Percentiles rank a stretch among this genome's conserved stretches.
These are phyloP conservation scores for Antitrichia curtipendula DNA, from an alignment of 225 moss, liverwort and hornwort genomes.

Conservation along the genomic window DNA sequence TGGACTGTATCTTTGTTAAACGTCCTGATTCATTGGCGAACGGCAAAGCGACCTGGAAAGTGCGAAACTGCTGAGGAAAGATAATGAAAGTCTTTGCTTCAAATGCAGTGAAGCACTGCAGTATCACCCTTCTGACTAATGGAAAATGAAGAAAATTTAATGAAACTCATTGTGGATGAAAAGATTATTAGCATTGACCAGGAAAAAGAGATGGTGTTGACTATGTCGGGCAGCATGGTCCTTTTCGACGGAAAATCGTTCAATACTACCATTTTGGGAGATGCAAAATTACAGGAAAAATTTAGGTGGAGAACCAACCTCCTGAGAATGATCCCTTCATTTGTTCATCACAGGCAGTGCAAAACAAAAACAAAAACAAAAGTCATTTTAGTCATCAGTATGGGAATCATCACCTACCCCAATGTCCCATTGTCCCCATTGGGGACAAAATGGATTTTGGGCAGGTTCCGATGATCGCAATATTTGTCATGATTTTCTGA, in stretches of 20 bases:
- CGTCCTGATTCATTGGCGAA: background rate
- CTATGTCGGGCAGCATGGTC: too few relatives aligned
- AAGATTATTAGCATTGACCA: background rate
- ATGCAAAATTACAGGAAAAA: background rate
- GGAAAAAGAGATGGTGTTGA: background rate
- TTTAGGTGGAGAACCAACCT: background rate
- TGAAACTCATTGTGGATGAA: background rate
- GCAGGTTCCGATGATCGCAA: too few relatives aligned
- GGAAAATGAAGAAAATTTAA: background rate
- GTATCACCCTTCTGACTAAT: background rate
- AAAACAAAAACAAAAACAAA: background rate
- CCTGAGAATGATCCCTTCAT: background rate
- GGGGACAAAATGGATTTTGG: too few relatives aligned
- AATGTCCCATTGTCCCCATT: too few relatives aligned
- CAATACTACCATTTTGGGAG: background rate
- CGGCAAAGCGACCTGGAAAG: background rate
- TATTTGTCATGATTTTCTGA: too few relatives aligned
- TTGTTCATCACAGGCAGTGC: background rate
- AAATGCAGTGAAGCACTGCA: background rate
- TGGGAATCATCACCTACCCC: too few relatives aligned
- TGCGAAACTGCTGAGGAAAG: background rate
- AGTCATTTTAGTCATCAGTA: background rate
- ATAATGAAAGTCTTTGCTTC: background rate
- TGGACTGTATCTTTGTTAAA: background rate
- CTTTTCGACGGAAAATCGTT: background rate